Base-by-base conservation (phyloP, 805 yeast species). In the Pichia rugopelliculosa region DNA sequence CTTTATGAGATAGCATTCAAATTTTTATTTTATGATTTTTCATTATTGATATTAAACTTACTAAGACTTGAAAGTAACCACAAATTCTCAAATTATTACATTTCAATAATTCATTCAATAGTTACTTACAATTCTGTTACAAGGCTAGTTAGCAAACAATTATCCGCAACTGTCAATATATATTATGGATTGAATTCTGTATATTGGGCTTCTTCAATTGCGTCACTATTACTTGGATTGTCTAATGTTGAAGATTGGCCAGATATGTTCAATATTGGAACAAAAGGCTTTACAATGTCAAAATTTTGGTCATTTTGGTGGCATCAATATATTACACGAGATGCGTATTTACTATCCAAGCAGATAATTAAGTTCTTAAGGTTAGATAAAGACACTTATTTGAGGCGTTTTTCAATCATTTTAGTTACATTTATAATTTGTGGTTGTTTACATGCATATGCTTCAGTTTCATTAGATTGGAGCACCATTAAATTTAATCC, bases 321-420 rank as follows among this genome's bases (percentile, higher is more conserved):
- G 54, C 54, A 51, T 38, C 53, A 51, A 39, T 46, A 44, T 33
- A 36, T 50, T 20, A 41, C 53, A 9, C 26, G 47, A 23, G 53
- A 49, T 30, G 33, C 51, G 3, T 41, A 43, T 10, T 10, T 30
- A 2, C 30, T 49, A 9, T 24, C 48, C 6, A 42, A 36, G 12
- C 22, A 44, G 44, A 13, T 49, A 6, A 23, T 26, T 17, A 9
- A 13, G 26, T 17, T 7, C 6, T 12, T 37, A 6, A 22, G 20
- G 15, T 21, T 34, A 3, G 12, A 27, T 21, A 22, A 18, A 4
- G n/a, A 33, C 20, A 34, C 10, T 24, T 6, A 10, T 6, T 12
- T 39, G 12, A 30, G 43, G 15, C 20, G 43, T 8, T 18, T 9
- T 4, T 15, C 30, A 9, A 17, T 38, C 4, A 15, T 43, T 18